These are phyloP conservation scores for Tephrocybe sp. DNA, from an alignment of 768 basidiomycete genomes.

Conservation along the genomic window DNA sequence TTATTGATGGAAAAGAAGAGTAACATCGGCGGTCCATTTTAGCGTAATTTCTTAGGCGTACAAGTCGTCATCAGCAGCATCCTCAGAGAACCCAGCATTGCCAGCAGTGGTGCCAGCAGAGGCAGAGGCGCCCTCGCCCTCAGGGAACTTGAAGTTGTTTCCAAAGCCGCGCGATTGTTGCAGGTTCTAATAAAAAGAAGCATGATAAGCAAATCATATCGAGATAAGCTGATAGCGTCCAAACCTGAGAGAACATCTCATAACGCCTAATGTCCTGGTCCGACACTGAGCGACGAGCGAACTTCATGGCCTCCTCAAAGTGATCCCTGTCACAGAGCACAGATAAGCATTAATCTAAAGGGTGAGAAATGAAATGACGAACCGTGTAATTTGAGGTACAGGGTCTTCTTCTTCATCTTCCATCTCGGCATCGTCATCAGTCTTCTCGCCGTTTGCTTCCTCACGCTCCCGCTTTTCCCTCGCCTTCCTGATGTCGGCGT, in stretches of 20 bases:
- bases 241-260: slow-evolving; percentile 94
- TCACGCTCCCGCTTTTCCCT: slow-evolving; percentile 83
- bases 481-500: slow-evolving; percentile 79
- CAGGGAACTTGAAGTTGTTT: slow-evolving; percentile 98
- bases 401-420: slow-evolving; percentile 87
- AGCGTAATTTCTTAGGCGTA: slow-evolving; percentile 59
- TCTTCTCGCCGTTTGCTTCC: slow-evolving; percentile 52
- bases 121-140: slow-evolving; percentile 48
- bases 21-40: slow-evolving; percentile 6
- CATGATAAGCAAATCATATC: slow-evolving; percentile 11
- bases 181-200: slow-evolving; percentile 56
- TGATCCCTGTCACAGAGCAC: slow-evolving; percentile 58
- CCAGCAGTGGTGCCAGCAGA: slow-evolving; percentile 44
- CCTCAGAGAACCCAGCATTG: slow-evolving; percentile 82
- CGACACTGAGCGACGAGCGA: slow-evolving; percentile 93
- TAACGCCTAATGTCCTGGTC: slow-evolving; percentile 97
- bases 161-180: slow-evolving; percentile 93
- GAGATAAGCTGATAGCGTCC: slow-evolving; percentile 8
- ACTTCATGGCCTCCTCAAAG: slow-evolving; percentile 99
- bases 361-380: slow-evolving; percentile 21
- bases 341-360: slow-evolving; percentile 8
- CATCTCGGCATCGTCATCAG: slow-evolving; percentile 64
- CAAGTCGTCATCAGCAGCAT: slow-evolving; percentile 86
- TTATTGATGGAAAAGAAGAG: slow-evolving; percentile 2
- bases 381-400: slow-evolving; percentile 85